Conservation (phyloP, 1,284 basidiomycete genomes). For the Pseudozyma hubeiensis region DNA sequence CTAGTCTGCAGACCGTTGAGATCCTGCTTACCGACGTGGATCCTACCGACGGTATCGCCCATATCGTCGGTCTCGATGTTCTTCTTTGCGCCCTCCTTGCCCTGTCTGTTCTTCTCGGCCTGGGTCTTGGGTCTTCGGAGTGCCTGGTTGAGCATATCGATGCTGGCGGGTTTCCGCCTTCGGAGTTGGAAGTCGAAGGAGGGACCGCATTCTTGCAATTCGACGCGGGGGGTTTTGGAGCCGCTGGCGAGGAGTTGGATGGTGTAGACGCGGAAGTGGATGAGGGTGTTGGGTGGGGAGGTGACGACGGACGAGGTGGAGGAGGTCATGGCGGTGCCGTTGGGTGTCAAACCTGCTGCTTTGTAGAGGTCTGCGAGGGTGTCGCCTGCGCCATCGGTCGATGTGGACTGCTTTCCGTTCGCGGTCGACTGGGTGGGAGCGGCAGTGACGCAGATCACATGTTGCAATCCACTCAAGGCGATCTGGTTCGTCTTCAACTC, state of each 20-base stretch:
- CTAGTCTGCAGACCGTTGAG: slow-evolving; percentile 84
- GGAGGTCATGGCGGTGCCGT: slow-evolving; percentile 70
- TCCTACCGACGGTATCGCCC: slow-evolving; percentile 91
- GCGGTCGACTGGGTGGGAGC: slow-evolving; percentile 30
- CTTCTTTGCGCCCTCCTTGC: slow-evolving; percentile 82
- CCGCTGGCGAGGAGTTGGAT: slow-evolving; percentile 78
- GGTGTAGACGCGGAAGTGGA: slow-evolving; percentile 91
- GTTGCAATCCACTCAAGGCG: slow-evolving; percentile 84
- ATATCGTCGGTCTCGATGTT: slow-evolving; percentile 93
- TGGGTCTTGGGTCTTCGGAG: slow-evolving; percentile 86
- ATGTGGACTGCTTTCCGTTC: slow-evolving; percentile 4
- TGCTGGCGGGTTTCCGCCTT: slow-evolving; percentile 79
- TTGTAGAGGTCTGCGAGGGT: slow-evolving; percentile 58
- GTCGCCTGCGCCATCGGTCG: slow-evolving; percentile 4
- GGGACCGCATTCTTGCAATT: slow-evolving; percentile 90
- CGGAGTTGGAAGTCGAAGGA: slow-evolving; percentile 85
- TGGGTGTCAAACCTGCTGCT: slow-evolving; percentile 52
- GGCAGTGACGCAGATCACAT: slow-evolving; percentile 77
- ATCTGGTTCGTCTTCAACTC: slow-evolving; percentile 81
- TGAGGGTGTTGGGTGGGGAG: slow-evolving; percentile 74
- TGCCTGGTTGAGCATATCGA: slow-evolving; percentile 83
- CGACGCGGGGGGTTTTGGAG: slow-evolving; percentile 71
- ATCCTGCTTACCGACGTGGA: slow-evolving; percentile 92
- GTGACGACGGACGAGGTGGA: slow-evolving; percentile 65
- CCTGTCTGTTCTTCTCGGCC: slow-evolving; percentile 76